These are phyloP conservation scores for Saccharomycopsis sp. DNA, from an alignment of 805 yeast genomes.

Conservation along the genomic window DNA sequence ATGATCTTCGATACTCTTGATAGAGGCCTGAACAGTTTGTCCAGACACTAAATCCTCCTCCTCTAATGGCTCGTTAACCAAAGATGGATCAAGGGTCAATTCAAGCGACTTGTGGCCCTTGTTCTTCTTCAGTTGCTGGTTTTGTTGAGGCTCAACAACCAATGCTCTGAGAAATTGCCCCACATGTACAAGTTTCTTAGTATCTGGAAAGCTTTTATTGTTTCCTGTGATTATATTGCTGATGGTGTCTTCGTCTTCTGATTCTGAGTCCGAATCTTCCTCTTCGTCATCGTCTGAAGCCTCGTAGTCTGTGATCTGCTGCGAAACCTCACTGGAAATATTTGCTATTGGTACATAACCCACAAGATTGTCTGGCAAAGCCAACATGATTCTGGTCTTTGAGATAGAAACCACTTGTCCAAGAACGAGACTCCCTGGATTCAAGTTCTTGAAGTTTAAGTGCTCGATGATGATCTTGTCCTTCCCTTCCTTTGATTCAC, in stretches of 20 bases:
- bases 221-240: slow-evolving; percentile 23
- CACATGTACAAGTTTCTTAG: slow-evolving; percentile 45
- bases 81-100: slow-evolving; percentile 66
- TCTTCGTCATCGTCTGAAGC: slow-evolving; percentile 39
- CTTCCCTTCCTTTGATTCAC: slow-evolving; percentile 29
- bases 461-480: slow-evolving; percentile 49
- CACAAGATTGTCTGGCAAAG: slow-evolving; percentile 72
- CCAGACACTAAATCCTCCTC: slow-evolving; percentile 62
- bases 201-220: slow-evolving; percentile 46
- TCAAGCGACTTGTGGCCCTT: slow-evolving; percentile 54
- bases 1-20: slow-evolving; percentile 83
- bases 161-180: slow-evolving; percentile 88
- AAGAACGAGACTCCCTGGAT: slow-evolving; percentile 65
- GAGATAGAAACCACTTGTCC: slow-evolving; percentile 67
- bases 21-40: slow-evolving; percentile 64
- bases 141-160: slow-evolving; percentile 50
- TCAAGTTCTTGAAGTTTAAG: slow-evolving; percentile 52
- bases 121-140: slow-evolving; percentile 27
- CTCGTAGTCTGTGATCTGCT: slow-evolving; percentile 49
- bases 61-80: slow-evolving; percentile 53
- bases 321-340: slow-evolving; percentile 57
- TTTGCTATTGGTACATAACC: slow-evolving; percentile 76
- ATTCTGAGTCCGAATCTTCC: slow-evolving; percentile 34
- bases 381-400: slow-evolving; percentile 55
- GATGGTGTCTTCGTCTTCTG: slow-evolving; percentile 25